Evolutionary conservation across 2,329 filamentous ascomycete species (phyloP).

Genomic region (Samsoniella hepiali): DNA sequence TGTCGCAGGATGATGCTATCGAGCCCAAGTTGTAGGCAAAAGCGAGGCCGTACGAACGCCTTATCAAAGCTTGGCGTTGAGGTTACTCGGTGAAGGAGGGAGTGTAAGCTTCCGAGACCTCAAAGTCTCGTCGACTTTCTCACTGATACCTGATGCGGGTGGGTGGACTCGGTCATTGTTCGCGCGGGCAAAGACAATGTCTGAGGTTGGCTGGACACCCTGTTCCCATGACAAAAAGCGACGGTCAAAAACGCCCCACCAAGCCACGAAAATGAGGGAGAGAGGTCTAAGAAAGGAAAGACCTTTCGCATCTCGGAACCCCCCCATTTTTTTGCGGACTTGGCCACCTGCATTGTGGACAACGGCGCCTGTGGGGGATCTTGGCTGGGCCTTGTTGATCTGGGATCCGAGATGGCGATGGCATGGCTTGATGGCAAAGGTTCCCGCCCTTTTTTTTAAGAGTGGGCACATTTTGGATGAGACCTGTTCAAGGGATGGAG

Average conservation of each 20-base stretch:
- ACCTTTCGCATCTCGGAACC: not conserved
- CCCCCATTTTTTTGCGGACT: not conserved
- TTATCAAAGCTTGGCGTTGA: not conserved
- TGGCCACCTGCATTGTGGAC: not conserved
- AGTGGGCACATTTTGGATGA: not conserved
- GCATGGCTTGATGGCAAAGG: not conserved
- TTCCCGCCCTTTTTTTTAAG: conserved; percentile 1
- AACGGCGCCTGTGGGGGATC: not conserved
- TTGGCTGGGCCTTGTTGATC: not conserved
- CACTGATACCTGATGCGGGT: not conserved
- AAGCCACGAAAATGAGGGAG: not conserved
- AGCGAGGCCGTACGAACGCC: not conserved
- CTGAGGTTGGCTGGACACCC: not conserved
- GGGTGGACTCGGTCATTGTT: conserved; percentile 1
- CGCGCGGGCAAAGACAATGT: conserved; percentile 8
- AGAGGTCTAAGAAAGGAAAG: not conserved
- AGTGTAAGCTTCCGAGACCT: not conserved
- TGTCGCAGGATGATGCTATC: conserved; percentile 29
- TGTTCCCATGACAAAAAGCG: not conserved
- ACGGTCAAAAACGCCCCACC: not conserved
- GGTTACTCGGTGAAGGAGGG: not conserved
- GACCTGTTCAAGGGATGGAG: conserved; percentile 15
- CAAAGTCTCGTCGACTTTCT: not conserved
- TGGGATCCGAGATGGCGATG: not conserved
- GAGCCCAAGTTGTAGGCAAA: conserved; percentile 32